Base-by-base conservation (phyloP, 2,329 filamentous ascomycete species). In the Colletotrichum musicola region DNA sequence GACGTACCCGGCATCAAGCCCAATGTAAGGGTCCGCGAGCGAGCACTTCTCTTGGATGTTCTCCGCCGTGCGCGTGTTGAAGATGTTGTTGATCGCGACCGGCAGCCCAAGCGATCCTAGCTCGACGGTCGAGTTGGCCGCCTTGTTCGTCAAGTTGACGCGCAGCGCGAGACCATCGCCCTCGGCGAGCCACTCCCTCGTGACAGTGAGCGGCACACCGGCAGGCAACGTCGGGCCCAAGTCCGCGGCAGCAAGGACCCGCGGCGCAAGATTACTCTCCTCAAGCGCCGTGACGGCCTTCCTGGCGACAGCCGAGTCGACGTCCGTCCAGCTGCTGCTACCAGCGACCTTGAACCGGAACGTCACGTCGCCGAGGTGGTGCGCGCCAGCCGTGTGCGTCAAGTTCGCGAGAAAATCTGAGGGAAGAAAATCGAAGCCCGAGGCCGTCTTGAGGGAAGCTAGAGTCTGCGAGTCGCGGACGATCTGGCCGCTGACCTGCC, bases 71-170 rank as follows among this genome's bases (percentile, higher is more conserved):
- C 86, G 82, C 51, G 80, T 79, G 13, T 83, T 88, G 73, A 90
- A 90, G 71, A 90, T 89, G 74, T 85, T 90, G 77, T 90, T 90
- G 78, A 89, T 88, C 73, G 88, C 86, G 20, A 86, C 82, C 0
- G 88, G 88, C 58, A 90, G 84, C 0, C 88, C 88, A 1, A 90
- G 78, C 55, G 84, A 84, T 1, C 88, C 88, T 5, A 90, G 75
- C 66, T 90, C 87, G 3, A 90, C 64, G 0, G 77, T 67, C 0
- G 73, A 70, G 0, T 72, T 71, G 0, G 75, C 83, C 0, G 75
- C 30, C 30, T 35, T 75, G 68, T 89, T 89, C 10, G 77, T 79
- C 20, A 89, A 71, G 2, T 82, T 87, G 74, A 89, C 85, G 16
- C 80, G 80, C 4, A 90, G 76, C 6, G 80, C 84, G 2, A 90